A percentile compares a stretch with the other conserved stretches of the same genome.
phyloP scores from a whole-genome alignment of 2,329 filamentous ascomycete species.

The Botryotinia calthae region DNA sequence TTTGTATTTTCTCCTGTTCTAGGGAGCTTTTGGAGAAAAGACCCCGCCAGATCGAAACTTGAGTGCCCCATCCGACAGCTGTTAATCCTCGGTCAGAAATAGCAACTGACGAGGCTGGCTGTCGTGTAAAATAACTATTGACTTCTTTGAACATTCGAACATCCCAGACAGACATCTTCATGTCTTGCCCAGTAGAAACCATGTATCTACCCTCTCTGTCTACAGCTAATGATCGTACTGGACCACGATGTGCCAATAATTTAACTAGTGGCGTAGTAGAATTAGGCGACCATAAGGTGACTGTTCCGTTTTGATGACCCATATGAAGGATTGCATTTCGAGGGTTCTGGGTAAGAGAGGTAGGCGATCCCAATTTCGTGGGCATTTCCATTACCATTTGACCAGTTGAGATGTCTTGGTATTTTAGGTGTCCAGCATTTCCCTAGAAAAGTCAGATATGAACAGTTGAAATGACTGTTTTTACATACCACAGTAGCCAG shows the following conservation, averaged over 20 bases:
- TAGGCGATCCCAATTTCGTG: slow-evolving; percentile 80
- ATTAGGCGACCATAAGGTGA: slow-evolving; percentile 95
- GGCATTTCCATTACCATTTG: slow-evolving; percentile 82
- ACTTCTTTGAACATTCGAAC: slow-evolving; percentile 92
- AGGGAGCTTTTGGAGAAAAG: slow-evolving; percentile 72
- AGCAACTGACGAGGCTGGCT: slow-evolving; percentile 77
- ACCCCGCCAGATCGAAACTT: slow-evolving; percentile 86
- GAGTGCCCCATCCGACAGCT: slow-evolving; percentile 87
- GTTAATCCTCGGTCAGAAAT: slow-evolving; percentile 89
- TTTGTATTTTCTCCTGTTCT: slow-evolving; percentile 76
- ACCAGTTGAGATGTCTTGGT: slow-evolving; percentile 92
- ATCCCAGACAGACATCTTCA: slow-evolving; percentile 94
- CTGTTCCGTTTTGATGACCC: slow-evolving; percentile 91
- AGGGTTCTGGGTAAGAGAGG: slow-evolving; percentile 81
- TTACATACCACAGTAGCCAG: slow-evolving; percentile 74
- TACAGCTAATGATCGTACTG: slow-evolving; percentile 79
- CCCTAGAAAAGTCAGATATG: slow-evolving; percentile 48
- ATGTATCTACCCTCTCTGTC: slow-evolving; percentile 93
- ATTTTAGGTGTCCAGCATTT: slow-evolving; percentile 81
- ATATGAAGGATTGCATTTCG: slow-evolving; percentile 90
- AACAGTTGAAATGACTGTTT: not conserved
- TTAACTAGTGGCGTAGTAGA: slow-evolving; percentile 83
- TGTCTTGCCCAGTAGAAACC: slow-evolving; percentile 88
- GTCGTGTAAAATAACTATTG: slow-evolving; percentile 79
- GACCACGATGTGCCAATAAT: slow-evolving; percentile 83